These are phyloP conservation scores for Diplodia sapinea DNA, from an alignment of 2,329 filamentous ascomycete genomes.

Conservation along the genomic window DNA sequence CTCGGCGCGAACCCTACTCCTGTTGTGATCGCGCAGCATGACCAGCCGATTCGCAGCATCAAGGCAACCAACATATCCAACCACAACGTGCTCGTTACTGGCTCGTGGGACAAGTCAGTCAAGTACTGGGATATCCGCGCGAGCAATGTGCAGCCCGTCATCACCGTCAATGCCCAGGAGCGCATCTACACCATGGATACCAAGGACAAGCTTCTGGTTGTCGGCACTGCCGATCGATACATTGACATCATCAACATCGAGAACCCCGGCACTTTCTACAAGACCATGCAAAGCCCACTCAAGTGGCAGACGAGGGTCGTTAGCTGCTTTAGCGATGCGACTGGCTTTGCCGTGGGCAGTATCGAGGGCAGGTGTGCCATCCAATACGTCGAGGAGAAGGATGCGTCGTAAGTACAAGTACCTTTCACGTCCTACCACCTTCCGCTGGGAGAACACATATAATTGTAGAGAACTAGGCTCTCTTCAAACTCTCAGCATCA, in stretches of 20 bases:
- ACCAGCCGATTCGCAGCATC: conserved; percentile 78
- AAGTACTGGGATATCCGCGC: conserved; percentile 84
- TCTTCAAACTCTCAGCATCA: not conserved
- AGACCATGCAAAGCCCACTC: conserved; percentile 91
- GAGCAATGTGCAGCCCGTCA: conserved; percentile 64
- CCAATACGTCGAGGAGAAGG: conserved; percentile 97
- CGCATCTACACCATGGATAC: conserved; percentile 92
- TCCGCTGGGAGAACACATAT: not conserved
- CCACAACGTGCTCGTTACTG: conserved; percentile 84
- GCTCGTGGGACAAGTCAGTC: conserved; percentile 88
- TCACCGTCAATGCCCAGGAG: conserved; percentile 71
- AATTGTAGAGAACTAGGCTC: conserved; percentile 8
- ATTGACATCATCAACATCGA: conserved; percentile 94
- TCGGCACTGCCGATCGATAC: conserved; percentile 92
- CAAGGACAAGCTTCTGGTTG: conserved; percentile 82
- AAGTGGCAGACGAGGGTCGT: conserved; percentile 98
- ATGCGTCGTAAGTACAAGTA: conserved; percentile 62
- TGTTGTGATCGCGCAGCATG: conserved; percentile 80
- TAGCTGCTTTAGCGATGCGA: conserved; percentile 90
- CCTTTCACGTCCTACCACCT: not conserved
- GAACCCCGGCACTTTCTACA: conserved; percentile 90
- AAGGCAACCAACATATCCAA: conserved; percentile 67
- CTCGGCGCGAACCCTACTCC: conserved; percentile 62
- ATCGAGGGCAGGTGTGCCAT: conserved; percentile 98
- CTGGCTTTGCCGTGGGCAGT: conserved; percentile 91